Conservation (phyloP, 768 basidiomycete species). For the Myochromella boudieri region DNA sequence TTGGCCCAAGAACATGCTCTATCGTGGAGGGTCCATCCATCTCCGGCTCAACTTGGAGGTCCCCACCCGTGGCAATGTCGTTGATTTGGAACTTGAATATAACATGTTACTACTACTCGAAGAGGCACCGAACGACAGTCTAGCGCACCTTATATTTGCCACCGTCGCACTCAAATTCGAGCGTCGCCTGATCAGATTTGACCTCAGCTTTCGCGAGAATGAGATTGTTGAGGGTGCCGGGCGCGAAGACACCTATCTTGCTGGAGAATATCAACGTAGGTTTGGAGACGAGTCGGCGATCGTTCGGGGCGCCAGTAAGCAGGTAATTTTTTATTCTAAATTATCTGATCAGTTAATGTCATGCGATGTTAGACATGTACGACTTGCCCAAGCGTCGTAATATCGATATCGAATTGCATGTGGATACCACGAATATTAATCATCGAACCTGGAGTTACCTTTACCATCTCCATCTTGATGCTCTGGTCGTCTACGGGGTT, state of each 20-base stretch:
- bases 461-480: slow-evolving; percentile 1
- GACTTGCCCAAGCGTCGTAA: background rate
- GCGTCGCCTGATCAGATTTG: background rate
- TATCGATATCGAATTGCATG: slow-evolving; percentile 5
- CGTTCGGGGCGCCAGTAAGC: background rate
- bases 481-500: background rate
- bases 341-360: background rate
- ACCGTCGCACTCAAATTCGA: background rate
- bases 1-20: slow-evolving; percentile 4
- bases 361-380: background rate
- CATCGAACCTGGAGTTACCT: background rate
- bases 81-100: slow-evolving; percentile 3
- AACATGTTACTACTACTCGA: too few relatives aligned
- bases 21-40: background rate
- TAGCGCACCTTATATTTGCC: background rate
- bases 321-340: background rate
- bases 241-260: background rate
- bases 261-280: background rate
- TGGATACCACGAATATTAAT: slow-evolving; percentile 1
- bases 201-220: background rate
- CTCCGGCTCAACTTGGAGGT: slow-evolving; percentile 4
- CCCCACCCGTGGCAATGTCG: slow-evolving; percentile 3
- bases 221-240: background rate
- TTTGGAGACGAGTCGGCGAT: slow-evolving; percentile 2
- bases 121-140: too few relatives aligned